phyloP scores from a whole-genome alignment of 2,329 filamentous ascomycete species.

The Diplodia sapinea region DNA sequence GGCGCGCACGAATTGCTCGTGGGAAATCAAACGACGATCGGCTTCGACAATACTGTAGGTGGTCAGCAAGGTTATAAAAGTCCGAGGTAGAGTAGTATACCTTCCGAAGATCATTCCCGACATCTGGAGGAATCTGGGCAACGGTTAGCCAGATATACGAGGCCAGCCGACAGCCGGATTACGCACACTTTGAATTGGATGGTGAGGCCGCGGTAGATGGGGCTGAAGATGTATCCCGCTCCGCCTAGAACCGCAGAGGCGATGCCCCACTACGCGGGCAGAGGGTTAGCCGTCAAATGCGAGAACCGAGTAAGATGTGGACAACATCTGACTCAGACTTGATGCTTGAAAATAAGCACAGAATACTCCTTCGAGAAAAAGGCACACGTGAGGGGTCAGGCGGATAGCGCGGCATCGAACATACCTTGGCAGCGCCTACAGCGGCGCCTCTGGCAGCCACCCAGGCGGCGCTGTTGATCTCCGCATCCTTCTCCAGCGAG shows the following conservation, averaged over 20 bases:
- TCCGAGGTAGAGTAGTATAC: background rate
- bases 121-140: conserved; percentile 77
- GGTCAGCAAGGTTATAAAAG: background rate
- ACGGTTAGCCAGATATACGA: background rate
- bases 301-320: background rate
- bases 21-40: conserved; percentile 69
- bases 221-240: conserved; percentile 68
- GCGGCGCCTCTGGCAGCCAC: conserved; percentile 72
- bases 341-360: no score
- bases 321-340: no score
- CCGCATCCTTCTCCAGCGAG: conserved; percentile 64
- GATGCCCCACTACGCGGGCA: conserved; percentile 66
- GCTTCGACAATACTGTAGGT: conserved; percentile 61
- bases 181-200: conserved; percentile 79
- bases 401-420: background rate
- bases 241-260: conserved; percentile 67
- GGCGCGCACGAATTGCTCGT: conserved; percentile 69
- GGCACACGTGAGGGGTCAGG: background rate
- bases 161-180: background rate
- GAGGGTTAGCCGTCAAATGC: background rate
- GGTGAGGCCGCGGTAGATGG: conserved; percentile 73
- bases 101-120: conserved; percentile 80
- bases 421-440: conserved; percentile 67
- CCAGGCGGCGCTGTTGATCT: conserved; percentile 73
- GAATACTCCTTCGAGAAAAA: background rate